Conservation (phyloP, 2,329 filamentous ascomycete genomes). For the Penicillium sp. region DNA sequence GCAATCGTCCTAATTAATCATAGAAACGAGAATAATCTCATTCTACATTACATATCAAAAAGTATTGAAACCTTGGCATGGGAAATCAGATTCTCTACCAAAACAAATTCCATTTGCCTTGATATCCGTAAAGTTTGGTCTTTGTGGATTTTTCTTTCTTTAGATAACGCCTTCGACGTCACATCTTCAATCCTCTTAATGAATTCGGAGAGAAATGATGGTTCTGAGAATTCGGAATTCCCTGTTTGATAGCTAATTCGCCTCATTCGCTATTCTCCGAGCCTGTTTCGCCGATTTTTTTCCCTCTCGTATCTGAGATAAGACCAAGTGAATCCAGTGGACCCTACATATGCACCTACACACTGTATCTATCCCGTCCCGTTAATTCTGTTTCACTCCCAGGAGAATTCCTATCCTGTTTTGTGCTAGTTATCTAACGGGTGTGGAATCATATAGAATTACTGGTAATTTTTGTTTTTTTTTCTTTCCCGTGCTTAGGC, state of each 20-base stretch:
- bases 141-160: neutral
- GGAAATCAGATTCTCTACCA: too few species aligned
- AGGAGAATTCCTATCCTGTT: neutral
- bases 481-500: neutral
- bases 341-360: neutral
- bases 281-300: neutral
- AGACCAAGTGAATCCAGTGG: neutral
- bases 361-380: neutral
- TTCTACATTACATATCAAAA: too few species aligned
- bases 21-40: neutral
- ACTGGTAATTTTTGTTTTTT: neutral
- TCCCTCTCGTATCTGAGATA: neutral
- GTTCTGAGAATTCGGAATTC: neutral
- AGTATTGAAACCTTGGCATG: too few species aligned
- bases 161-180: slow-evolving; percentile 2
- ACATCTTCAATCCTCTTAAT: too few species aligned
- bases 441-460: neutral
- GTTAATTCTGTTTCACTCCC: neutral
- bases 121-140: neutral
- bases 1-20: neutral
- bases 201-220: too few species aligned
- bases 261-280: neutral
- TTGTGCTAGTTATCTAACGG: neutral
- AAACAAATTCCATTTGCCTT: neutral
- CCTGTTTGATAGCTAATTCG: neutral